Evolutionary conservation across 2,329 filamentous ascomycete species (phyloP).

Genomic region (Aureobasidium musti): DNA sequence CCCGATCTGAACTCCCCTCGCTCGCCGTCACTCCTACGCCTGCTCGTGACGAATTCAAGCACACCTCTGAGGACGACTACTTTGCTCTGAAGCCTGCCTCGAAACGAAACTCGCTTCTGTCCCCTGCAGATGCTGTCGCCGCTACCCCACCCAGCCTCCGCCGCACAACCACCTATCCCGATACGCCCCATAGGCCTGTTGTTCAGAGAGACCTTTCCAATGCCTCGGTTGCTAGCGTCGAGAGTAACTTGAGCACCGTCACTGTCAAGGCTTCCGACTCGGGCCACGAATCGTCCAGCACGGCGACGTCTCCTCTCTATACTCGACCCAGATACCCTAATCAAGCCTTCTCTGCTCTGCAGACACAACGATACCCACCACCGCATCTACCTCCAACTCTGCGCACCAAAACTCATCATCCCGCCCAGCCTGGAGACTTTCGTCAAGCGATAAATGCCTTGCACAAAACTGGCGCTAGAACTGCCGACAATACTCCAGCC

Average conservation of each 20-base stretch:
- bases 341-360: constrained; percentile 54
- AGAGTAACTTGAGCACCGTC: constrained; percentile 44
- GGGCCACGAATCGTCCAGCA: constrained; percentile 28
- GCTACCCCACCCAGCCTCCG: neutral
- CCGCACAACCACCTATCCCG: constrained; percentile 19
- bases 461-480: constrained; percentile 45
- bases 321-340: constrained; percentile 50
- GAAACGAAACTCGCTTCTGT: neutral
- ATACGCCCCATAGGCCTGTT: constrained; percentile 37
- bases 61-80: constrained; percentile 34
- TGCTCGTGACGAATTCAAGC: constrained; percentile 28
- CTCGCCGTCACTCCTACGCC: constrained; percentile 33
- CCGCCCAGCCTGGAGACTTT: constrained; percentile 44
- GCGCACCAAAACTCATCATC: constrained; percentile 48
- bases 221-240: constrained; percentile 47
- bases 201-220: constrained; percentile 48
- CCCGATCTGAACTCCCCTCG: constrained; percentile 46
- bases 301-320: constrained; percentile 35
- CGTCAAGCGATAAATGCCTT: constrained; percentile 47
- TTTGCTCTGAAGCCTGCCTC: constrained; percentile 31
- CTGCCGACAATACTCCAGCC: constrained; percentile 51
- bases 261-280: constrained; percentile 39
- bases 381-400: constrained; percentile 43
- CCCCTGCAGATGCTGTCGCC: constrained; percentile 5
- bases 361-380: constrained; percentile 49